Base-by-base conservation (phyloP, 2,329 filamentous ascomycete species). In the Botrytis galanthina region DNA sequence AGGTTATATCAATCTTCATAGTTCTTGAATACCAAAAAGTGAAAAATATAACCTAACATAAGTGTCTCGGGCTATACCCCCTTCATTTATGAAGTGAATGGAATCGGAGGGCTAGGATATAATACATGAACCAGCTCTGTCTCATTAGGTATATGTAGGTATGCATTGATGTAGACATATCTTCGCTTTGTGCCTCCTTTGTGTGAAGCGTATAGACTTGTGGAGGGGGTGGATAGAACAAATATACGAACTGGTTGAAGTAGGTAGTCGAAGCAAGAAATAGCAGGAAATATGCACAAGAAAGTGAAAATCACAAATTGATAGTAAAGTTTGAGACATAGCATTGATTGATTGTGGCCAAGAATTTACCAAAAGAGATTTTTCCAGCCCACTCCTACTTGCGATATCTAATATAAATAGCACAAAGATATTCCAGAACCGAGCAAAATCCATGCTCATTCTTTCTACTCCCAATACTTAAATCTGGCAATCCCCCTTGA, bases 291-390 rank as follows among this genome's bases (percentile, higher is more conserved):
- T 37, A 1, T 61, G 14, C 59, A 18, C 10, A 39, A n/a, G 10
- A n/a, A 1, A 39, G 1, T 16, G 8, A 1, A 42, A 0, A 18
- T 62, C 22, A 10, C 37, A n/a, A n/a, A n/a, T 39, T 9, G 1
- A 61, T 18, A 26, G 59, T n/a, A 37, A 37, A 16, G 0, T 26
- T 3, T 9, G 2, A 32, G 59, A 39, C 0, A 4, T 61, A 6
- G 59, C n/a, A n/a, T 39, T 37, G 4, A 26, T 39, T 39, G 1
- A 16, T 39, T 37, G 2, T 60, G 10, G 29, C 9, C 22, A 10
- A 12, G 32, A 39, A n/a, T n/a, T n/a, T n/a, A n/a, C n/a, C n/a
- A n/a, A n/a, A n/a, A n/a, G n/a, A n/a, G n/a, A n/a, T n/a, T n/a
- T n/a, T n/a, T n/a, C n/a, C n/a, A n/a, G n/a, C n/a, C n/a, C n/a